Evolutionary conservation across 2,329 filamentous ascomycete genomes (phyloP), one percentile per base, ranked within the genome.

Genomic region (Ophiosphaerella korrae): DNA sequence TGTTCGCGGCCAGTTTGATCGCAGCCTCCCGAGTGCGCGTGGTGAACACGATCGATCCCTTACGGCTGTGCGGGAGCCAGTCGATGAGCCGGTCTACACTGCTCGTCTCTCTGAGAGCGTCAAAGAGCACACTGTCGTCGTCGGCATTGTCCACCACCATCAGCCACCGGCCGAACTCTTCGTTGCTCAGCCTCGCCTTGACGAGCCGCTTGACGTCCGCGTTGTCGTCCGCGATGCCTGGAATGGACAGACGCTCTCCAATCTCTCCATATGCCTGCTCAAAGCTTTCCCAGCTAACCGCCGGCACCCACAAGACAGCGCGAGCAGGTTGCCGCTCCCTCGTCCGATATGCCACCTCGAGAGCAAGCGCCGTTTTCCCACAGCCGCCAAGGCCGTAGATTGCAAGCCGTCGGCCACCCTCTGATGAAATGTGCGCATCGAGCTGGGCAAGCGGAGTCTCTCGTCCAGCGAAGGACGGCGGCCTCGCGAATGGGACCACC

Each of bases 91-190:
- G 2, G 24, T 26, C 24, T 73, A n/a, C 18, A 5, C 26, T 7
- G 3, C n/a, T 12, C 4, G 8, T 8, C 7, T 7, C 14, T 11
- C 7, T 24, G 7, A 24, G 18, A 9, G 11, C 16, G 11, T 55
- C 57, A 35, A 69, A 64, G 1, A 75, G 47, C 2, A 77, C 48
- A 1, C 68, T 49, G 3, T 41, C 42, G 48, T 80, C 74, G 46
- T 80, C 75, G 9, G 74, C 75, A 43, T 78, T 80, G 46, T 81
- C 77, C 13, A 80, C 43, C 33, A 81, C 62, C 35, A 80, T 48
- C 1, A 80, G 62, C 78, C 76, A 80, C 1, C 52, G 50, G 1
- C 63, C 1, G 40, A 50, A n/a, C 14, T 31, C 49, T n/a, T 64
- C 57, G 5, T 53, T 44, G 32, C 64, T 71, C 2, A 80, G 52